phyloP scores from a whole-genome alignment of 176 grass and related monocot genomes.

The Calamus simplicifolius region DNA sequence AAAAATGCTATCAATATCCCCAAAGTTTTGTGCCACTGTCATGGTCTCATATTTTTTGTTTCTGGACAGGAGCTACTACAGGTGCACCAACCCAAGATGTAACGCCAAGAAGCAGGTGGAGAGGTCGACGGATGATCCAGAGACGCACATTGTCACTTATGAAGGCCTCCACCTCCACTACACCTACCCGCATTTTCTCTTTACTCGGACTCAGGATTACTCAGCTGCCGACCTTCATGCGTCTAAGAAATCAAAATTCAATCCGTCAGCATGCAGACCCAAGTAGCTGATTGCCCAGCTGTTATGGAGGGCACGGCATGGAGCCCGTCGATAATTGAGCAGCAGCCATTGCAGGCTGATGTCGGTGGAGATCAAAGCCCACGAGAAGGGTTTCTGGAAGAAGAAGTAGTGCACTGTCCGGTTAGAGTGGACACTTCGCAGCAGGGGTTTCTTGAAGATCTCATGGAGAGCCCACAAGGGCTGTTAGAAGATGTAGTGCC shows the following conservation, averaged over 20 bases:
- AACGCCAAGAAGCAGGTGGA: slow-evolving; percentile 95
- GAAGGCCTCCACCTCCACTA: slow-evolving; percentile 96
- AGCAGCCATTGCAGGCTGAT: no score
- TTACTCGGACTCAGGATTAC: background rate
- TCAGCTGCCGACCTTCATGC: background rate
- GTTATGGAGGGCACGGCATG: no score
- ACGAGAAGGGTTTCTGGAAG: slow-evolving; percentile 1
- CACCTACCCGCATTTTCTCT: slow-evolving; percentile 62
- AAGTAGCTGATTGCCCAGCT: no score
- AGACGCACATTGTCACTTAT: slow-evolving; percentile 62
- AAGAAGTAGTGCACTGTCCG: slow-evolving; percentile 8
- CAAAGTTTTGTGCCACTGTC: no score
- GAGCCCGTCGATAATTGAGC: no score
- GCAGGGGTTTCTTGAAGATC: slow-evolving; percentile 7
- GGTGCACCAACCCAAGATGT: slow-evolving; percentile 94
- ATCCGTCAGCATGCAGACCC: background rate
- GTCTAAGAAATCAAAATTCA: slow-evolving; percentile 54
- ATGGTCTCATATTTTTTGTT: background rate
- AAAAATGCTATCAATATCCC: no score
- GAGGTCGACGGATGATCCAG: slow-evolving; percentile 58
- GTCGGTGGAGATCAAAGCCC: no score
- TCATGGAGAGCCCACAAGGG: slow-evolving; percentile 11
- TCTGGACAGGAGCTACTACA: slow-evolving; percentile 75
- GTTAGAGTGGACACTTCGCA: background rate
- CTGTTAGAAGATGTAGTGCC: slow-evolving; percentile 85